Conservation (phyloP, 2,329 filamentous ascomycete genomes). For the Verticillium klebahnii region DNA sequence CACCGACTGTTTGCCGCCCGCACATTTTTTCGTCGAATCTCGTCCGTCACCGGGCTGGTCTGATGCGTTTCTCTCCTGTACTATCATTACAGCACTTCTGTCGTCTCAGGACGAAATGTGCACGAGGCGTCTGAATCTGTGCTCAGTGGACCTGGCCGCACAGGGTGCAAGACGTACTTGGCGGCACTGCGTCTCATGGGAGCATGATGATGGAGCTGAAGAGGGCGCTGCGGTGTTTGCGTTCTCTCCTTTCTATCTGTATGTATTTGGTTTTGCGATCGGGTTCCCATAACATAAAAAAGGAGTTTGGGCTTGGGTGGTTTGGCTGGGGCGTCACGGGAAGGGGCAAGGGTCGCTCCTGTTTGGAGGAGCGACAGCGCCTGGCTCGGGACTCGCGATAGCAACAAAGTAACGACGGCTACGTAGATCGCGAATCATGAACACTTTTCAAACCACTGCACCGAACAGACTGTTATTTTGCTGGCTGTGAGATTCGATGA, state of each 20-base stretch:
- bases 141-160: not conserved
- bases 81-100: not conserved
- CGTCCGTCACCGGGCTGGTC: not conserved
- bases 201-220: not conserved
- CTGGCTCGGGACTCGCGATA: conserved; percentile 11
- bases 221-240: not conserved
- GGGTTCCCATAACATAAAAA: conserved; percentile 35
- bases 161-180: not conserved
- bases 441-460: not conserved
- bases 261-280: not conserved
- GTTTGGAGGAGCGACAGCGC: not conserved
- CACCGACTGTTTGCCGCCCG: not conserved
- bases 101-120: not conserved
- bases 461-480: not conserved
- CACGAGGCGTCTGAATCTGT: not conserved
- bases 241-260: not conserved
- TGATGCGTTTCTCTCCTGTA: not conserved
- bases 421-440: conserved; percentile 15
- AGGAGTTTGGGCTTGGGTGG: conserved; percentile 16
- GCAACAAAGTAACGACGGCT: conserved; percentile 2
- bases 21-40: not conserved
- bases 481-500: no score
- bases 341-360: not conserved
- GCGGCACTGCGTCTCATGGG: conserved; percentile 3
- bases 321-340: conserved; percentile 9